Conservation (phyloP, 2,329 filamentous ascomycete species). For the Aureobasidium sp. region DNA sequence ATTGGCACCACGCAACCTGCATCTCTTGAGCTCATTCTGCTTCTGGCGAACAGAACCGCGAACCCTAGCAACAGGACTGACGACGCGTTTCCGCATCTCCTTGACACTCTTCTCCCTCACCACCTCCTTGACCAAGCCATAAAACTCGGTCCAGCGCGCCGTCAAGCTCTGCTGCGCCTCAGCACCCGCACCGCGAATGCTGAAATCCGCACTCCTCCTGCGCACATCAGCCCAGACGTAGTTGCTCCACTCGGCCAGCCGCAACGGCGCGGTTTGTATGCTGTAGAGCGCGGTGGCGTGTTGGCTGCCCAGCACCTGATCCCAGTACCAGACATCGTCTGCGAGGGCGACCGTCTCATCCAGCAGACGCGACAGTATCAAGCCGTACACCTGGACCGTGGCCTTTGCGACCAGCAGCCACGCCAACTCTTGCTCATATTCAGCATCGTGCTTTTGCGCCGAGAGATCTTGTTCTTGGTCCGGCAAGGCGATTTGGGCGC, state of each 20-base stretch:
- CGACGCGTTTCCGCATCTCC: slow-evolving; percentile 60
- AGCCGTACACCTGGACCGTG: slow-evolving; percentile 79
- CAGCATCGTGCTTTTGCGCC: slow-evolving; percentile 17
- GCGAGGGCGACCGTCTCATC: slow-evolving; percentile 75
- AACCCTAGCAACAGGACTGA: slow-evolving; percentile 69
- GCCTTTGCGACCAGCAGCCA: slow-evolving; percentile 90
- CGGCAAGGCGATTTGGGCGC: slow-evolving; percentile 1
- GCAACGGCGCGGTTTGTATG: slow-evolving; percentile 71
- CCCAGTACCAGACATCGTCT: slow-evolving; percentile 93
- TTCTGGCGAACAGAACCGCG: slow-evolving; percentile 68
- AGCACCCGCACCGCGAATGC: slow-evolving; percentile 19
- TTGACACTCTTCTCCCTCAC: slow-evolving; percentile 63
- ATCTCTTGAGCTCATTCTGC: slow-evolving; percentile 58
- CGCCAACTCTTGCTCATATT: slow-evolving; percentile 69
- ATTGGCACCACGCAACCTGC: slow-evolving; percentile 74
- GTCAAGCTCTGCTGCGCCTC: slow-evolving; percentile 24
- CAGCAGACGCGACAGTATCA: slow-evolving; percentile 66
- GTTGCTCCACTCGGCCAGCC: slow-evolving; percentile 62
- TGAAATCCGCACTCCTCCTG: slow-evolving; percentile 24
- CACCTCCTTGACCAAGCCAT: slow-evolving; percentile 67
- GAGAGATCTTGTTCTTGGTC: slow-evolving; percentile 7
- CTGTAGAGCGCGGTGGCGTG: slow-evolving; percentile 73
- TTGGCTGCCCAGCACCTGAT: slow-evolving; percentile 72
- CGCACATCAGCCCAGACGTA: slow-evolving; percentile 59
- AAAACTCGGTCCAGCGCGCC: slow-evolving; percentile 48